A percentile compares a stretch with the other conserved stretches of the same genome.
Evolutionary conservation across 176 grass and related monocot genomes (phyloP).

Genomic region (Chloris gayana): DNA sequence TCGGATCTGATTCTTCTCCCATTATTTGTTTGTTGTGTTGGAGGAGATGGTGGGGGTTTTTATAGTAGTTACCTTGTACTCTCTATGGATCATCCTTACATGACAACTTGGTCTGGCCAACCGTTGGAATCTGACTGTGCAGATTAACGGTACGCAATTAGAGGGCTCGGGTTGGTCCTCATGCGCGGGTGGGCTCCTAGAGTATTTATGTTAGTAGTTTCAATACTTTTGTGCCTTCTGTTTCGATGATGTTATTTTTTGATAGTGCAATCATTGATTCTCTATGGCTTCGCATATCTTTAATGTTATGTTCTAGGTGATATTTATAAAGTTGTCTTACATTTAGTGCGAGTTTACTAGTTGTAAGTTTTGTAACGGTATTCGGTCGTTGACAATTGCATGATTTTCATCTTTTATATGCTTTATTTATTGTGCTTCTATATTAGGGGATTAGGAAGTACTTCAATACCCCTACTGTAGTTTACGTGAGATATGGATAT

Average conservation of each 20-base stretch:
- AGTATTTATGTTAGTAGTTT: neutral
- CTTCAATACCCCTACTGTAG: too few relatives aligned
- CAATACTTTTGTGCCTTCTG: neutral
- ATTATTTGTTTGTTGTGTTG: conserved; percentile 16
- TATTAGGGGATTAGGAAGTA: too few relatives aligned
- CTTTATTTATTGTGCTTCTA: too few relatives aligned
- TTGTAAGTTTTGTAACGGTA: too few relatives aligned
- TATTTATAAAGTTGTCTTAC: too few relatives aligned
- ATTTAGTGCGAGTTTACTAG: too few relatives aligned
- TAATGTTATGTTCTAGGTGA: too few relatives aligned
- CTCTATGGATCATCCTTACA: neutral
- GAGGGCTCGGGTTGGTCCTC: neutral
- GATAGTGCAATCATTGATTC: neutral
- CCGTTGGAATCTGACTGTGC: neutral
- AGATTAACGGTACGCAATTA: neutral
- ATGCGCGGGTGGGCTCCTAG: neutral
- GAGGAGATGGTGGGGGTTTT: neutral
- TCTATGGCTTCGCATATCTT: neutral
- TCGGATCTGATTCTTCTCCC: neutral
- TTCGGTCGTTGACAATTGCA: too few relatives aligned
- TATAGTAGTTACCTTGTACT: neutral
- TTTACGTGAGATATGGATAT: too few relatives aligned
- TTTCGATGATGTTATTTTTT: neutral
- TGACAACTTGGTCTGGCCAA: neutral
- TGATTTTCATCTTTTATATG: too few relatives aligned